Conservation (phyloP, 2,329 filamentous ascomycete genomes). For the Bimuria novae-zelandiae region DNA sequence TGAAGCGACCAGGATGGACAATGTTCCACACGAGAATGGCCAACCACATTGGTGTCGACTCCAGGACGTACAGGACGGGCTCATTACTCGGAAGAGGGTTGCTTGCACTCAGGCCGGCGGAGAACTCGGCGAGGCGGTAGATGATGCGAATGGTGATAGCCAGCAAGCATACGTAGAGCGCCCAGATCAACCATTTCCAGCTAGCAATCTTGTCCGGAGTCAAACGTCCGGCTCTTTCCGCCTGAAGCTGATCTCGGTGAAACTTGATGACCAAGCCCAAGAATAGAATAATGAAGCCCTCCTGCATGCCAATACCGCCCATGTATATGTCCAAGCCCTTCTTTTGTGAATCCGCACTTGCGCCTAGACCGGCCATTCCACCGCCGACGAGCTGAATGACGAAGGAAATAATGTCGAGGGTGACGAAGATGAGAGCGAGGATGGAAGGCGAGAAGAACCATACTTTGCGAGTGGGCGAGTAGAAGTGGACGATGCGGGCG, state of each 20-base stretch:
- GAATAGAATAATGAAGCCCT: constrained; percentile 36
- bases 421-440: constrained; percentile 44
- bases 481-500: constrained; percentile 48
- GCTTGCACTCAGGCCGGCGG: constrained; percentile 46
- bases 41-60: constrained; percentile 61
- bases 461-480: constrained; percentile 24
- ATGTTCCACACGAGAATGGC: constrained; percentile 26
- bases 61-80: constrained; percentile 56
- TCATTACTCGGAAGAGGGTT: constrained; percentile 57
- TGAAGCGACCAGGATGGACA: constrained; percentile 14
- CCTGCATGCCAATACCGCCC: constrained; percentile 28
- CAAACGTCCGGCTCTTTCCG: constrained; percentile 16
- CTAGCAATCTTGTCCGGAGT: constrained; percentile 13
- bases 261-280: constrained; percentile 23
- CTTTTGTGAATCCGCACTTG: constrained; percentile 32
- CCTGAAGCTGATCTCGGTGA: constrained; percentile 20
- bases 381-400: constrained; percentile 49
- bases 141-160: constrained; percentile 59
- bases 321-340: constrained; percentile 51
- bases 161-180: constrained; percentile 47
- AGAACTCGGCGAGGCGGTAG: constrained; percentile 62
- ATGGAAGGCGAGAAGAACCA: constrained; percentile 25
- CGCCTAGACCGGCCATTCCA: constrained; percentile 36
- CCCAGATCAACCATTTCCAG: constrained; percentile 38
- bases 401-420: constrained; percentile 51